These are phyloP conservation scores for Strobilomyces echinocephalus DNA, from an alignment of 768 basidiomycete species.

Conservation along the genomic window DNA sequence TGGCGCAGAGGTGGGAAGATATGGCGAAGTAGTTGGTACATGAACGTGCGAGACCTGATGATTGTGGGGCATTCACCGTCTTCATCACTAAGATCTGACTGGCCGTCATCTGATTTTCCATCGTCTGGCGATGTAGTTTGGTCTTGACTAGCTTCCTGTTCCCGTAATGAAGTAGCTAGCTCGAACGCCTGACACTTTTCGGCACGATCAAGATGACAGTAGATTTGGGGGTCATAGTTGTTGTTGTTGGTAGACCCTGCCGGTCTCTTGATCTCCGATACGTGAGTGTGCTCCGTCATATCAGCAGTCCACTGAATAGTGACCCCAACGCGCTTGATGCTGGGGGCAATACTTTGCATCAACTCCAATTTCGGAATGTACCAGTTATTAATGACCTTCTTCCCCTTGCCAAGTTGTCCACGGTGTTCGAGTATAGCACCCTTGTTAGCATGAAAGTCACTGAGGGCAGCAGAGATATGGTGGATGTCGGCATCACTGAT, in stretches of 20 bases:
- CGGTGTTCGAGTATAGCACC: not conserved
- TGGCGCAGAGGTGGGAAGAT: no score
- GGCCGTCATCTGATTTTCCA: no score
- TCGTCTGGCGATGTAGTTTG: no score
- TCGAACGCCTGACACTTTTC: no score
- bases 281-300: not conserved
- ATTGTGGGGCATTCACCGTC: no score
- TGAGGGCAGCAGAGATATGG: not conserved
- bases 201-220: not conserved
- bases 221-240: not conserved
- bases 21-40: no score
- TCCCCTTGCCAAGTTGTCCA: not conserved
- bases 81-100: no score
- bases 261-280: not conserved
- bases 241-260: not conserved
- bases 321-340: not conserved
- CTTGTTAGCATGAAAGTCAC: not conserved
- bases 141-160: no score
- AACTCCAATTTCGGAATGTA: not conserved
- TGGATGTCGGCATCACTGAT: no score
- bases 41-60: no score
- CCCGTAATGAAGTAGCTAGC: no score
- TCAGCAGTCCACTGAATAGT: not conserved
- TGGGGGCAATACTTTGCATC: not conserved
- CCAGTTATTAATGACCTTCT: not conserved